Conservation (phyloP, 768 basidiomycete genomes). For the Mycena latifolia region DNA sequence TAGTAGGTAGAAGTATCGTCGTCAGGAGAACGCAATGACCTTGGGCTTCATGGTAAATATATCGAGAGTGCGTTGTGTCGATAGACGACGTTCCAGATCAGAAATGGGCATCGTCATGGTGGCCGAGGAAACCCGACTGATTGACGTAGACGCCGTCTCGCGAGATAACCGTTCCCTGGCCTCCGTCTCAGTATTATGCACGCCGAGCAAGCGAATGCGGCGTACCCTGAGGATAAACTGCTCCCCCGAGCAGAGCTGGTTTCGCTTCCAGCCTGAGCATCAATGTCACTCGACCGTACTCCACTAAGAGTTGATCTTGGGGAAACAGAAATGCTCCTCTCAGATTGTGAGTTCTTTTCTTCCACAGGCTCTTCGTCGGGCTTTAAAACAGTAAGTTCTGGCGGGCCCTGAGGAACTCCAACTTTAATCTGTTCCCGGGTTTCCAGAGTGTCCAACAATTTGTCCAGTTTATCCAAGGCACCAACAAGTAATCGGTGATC, state of each 20-base stretch:
- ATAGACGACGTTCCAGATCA: slow-evolving; percentile 86
- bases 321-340: slow-evolving; percentile 36
- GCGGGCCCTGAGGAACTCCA: slow-evolving; percentile 44
- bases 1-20: slow-evolving; percentile 13
- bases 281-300: slow-evolving; percentile 39
- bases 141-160: slow-evolving; percentile 68
- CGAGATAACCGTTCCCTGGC: slow-evolving; percentile 70
- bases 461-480: slow-evolving; percentile 86
- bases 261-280: slow-evolving; percentile 56
- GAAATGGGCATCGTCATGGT: slow-evolving; percentile 69
- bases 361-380: slow-evolving; percentile 70
- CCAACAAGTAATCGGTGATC: slow-evolving; percentile 86
- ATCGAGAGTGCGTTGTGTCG: slow-evolving; percentile 85
- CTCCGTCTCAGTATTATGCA: slow-evolving; percentile 12
- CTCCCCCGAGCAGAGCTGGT: slow-evolving; percentile 65
- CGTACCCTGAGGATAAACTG: slow-evolving; percentile 70
- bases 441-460: slow-evolving; percentile 76
- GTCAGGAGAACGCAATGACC: slow-evolving; percentile 54
- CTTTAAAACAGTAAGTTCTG: slow-evolving; percentile 44
- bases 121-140: slow-evolving; percentile 64
- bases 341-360: slow-evolving; percentile 60
- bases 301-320: slow-evolving; percentile 38
- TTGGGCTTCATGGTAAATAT: slow-evolving; percentile 96
- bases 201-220: neutral
- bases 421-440: slow-evolving; percentile 67